Evolutionary conservation across 2,329 filamentous ascomycete genomes (phyloP).

Genomic region (Exophiala alcalophila): DNA sequence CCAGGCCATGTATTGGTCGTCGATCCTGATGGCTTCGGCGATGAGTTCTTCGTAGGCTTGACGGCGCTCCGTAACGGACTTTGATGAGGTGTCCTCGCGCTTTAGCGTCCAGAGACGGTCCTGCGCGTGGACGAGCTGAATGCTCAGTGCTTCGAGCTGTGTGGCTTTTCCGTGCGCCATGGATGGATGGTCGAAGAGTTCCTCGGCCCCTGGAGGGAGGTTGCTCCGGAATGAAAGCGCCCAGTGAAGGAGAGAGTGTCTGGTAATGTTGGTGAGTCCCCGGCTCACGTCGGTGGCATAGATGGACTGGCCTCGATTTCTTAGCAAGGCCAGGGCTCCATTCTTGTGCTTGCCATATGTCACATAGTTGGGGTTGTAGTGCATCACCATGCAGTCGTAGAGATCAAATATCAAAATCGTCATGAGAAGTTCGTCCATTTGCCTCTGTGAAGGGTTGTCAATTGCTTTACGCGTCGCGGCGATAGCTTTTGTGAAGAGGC

Average conservation of each 20-base stretch:
- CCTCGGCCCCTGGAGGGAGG: conserved; percentile 19
- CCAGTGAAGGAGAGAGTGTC: conserved; percentile 21
- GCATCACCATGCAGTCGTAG: conserved; percentile 27
- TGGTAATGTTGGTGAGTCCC: conserved; percentile 20
- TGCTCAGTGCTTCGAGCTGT: conserved; percentile 22
- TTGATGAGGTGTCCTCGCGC: not conserved
- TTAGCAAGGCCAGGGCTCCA: conserved; percentile 29
- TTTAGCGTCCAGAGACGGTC: conserved; percentile 16
- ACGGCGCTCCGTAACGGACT: not conserved
- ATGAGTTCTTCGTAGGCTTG: conserved; percentile 14
- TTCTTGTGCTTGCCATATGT: conserved; percentile 26
- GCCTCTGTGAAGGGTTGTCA: conserved; percentile 17
- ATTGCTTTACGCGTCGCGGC: conserved; percentile 24
- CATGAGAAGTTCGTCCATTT: conserved; percentile 28
- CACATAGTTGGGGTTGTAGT: conserved; percentile 17
- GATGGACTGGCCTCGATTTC: conserved; percentile 22
- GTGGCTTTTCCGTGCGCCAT: conserved; percentile 10
- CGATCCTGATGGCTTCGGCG: conserved; percentile 21
- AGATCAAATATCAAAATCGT: conserved; percentile 30
- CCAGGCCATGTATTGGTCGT: conserved; percentile 24
- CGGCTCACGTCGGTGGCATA: conserved; percentile 14
- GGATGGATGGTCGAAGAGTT: conserved; percentile 22
- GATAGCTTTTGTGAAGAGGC: conserved; percentile 26
- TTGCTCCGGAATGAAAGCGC: conserved; percentile 14
- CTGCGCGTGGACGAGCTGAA: conserved; percentile 19